Conservation (phyloP, 2,329 filamentous ascomycete species). For the Sporothrix globosa region DNA sequence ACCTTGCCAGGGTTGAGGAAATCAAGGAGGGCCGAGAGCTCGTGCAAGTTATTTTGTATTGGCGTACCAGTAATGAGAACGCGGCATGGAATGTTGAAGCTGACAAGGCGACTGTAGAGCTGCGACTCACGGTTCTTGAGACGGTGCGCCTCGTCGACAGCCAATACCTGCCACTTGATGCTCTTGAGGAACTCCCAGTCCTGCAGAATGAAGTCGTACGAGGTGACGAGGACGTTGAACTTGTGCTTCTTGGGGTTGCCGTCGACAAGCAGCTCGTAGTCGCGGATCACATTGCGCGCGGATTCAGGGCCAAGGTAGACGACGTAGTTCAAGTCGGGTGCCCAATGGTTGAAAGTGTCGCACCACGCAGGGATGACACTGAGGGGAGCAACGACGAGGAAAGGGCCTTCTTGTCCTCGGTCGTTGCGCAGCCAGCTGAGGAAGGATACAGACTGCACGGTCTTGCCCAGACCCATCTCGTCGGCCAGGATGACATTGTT, state of each 20-base stretch:
- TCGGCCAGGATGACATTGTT: constrained; percentile 98
- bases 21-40: constrained; percentile 89
- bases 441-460: constrained; percentile 94
- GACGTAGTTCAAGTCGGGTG: constrained; percentile 94
- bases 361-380: constrained; percentile 98
- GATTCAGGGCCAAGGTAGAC: constrained; percentile 91
- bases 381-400: constrained; percentile 93
- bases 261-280: constrained; percentile 86
- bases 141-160: constrained; percentile 94
- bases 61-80: constrained; percentile 95
- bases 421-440: constrained; percentile 96
- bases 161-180: constrained; percentile 97
- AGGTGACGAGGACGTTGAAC: constrained; percentile 97
- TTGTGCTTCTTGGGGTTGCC: constrained; percentile 86
- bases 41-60: constrained; percentile 94
- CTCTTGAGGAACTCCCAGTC: constrained; percentile 82
- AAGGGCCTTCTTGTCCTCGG: constrained; percentile 87
- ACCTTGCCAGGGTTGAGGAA: constrained; percentile 96
- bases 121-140: constrained; percentile 96
- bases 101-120: constrained; percentile 80
- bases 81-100: constrained; percentile 85
- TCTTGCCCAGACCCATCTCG: constrained; percentile 98
- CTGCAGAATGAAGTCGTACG: constrained; percentile 91
- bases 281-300: constrained; percentile 82
- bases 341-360: constrained; percentile 95